Conservation (phyloP, 1,284 basidiomycete species). For the Malassezia japonica region DNA sequence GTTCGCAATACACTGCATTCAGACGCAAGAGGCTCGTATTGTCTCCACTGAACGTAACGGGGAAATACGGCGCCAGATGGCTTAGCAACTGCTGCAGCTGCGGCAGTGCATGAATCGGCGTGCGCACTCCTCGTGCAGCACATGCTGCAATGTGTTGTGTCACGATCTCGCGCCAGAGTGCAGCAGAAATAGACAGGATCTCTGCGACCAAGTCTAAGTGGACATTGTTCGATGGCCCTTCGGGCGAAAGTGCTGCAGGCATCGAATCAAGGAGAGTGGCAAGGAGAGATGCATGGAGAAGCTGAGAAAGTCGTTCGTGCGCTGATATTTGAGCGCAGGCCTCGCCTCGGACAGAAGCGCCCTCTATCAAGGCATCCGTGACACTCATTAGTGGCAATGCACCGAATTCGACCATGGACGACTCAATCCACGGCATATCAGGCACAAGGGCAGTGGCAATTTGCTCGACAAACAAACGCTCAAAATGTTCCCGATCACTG, state of each 20-base stretch:
- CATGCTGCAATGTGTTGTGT: background rate
- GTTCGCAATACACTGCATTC: slow-evolving; percentile 13
- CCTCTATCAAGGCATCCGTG: slow-evolving; percentile 1
- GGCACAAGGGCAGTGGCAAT: background rate
- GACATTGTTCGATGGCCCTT: background rate
- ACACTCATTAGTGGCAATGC: background rate
- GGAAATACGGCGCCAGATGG: slow-evolving; percentile 12
- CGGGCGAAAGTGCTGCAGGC: background rate
- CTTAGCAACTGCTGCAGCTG: slow-evolving; percentile 6
- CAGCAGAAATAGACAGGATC: slow-evolving; percentile 1
- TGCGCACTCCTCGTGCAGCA: background rate
- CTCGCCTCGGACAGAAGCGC: background rate
- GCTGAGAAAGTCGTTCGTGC: slow-evolving; percentile 1
- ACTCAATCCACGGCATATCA: slow-evolving; percentile 2
- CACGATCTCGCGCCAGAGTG: slow-evolving; percentile 10
- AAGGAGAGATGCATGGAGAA: slow-evolving; percentile 10
- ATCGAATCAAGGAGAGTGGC: slow-evolving; percentile 11
- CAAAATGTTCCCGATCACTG: slow-evolving; percentile 31
- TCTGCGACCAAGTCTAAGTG: slow-evolving; percentile 8
- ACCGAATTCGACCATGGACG: background rate
- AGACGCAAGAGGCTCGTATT: background rate
- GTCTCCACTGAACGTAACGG: background rate
- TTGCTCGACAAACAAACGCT: slow-evolving; percentile 14
- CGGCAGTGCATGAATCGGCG: background rate
- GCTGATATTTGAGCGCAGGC: background rate